Conservation (phyloP, 164 flowering plant species). For the Chimonanthus salicifolius region DNA sequence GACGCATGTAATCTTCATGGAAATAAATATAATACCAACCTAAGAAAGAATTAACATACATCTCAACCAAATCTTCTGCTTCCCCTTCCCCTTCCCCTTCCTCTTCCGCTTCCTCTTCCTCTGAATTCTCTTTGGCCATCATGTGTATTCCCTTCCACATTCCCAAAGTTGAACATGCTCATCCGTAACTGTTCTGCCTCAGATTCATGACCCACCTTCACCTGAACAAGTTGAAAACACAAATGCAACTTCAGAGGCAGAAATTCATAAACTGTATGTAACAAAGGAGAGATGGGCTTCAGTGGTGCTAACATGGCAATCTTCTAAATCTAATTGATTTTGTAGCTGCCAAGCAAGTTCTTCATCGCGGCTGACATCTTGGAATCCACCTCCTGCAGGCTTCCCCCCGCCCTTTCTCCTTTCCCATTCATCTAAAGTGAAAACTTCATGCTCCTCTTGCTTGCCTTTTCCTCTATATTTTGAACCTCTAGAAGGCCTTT, state of each 20-base stretch:
- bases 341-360: conserved; percentile 89
- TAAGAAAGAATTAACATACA: neutral
- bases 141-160: conserved; percentile 26
- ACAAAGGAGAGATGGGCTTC: neutral
- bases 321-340: conserved; percentile 78
- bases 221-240: conserved; percentile 34
- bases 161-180: conserved; percentile 74
- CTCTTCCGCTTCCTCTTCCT: conserved; percentile 29
- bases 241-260: neutral
- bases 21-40: neutral
- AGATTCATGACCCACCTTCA: conserved; percentile 21
- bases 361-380: conserved; percentile 58
- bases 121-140: conserved; percentile 13
- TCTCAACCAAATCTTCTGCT: conserved; percentile 17
- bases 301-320: conserved; percentile 38
- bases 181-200: conserved; percentile 52
- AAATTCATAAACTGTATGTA: neutral
- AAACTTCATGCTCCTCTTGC: conserved; percentile 47
- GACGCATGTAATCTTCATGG: neutral
- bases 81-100: conserved; percentile 17
- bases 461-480: conserved; percentile 48
- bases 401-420: conserved; percentile 40
- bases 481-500: conserved; percentile 33
- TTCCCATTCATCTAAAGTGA: conserved; percentile 89
- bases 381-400: conserved; percentile 16